Base-by-base conservation (phyloP, 2,329 filamentous ascomycete species). In the Ramichloridium luteum region DNA sequence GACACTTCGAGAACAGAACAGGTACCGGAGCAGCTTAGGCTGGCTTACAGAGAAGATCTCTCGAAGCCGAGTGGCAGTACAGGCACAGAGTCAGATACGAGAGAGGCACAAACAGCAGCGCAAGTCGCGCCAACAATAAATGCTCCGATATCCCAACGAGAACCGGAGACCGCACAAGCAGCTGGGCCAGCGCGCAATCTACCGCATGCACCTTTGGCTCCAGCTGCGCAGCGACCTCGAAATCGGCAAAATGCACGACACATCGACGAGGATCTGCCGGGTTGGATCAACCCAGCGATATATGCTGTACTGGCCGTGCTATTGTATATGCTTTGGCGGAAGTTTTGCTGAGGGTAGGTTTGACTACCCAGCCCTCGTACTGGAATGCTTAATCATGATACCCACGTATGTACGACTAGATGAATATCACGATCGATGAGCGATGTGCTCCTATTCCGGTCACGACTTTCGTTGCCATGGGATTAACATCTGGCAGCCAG, bases 241-340 rank as follows among this genome's bases (percentile, higher is more conserved):
- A 37, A 35, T 22, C 32, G 34, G 16, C 35, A 37, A 17, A 34
- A 35, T 25, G 34, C 32, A 26, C 42, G 26, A 11, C 44, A 35
- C 20, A 28, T 28, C 6, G 44, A 64, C 31, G 65, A 70, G 16
- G 70, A 63, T 2, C 69, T 81, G 11, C 71, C 77, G 2, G 59
- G 74, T 9, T 93, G 83, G 80, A 65, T 93, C 12, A 86, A 93
- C 55, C 73, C 81, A 40, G 70, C 77, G 22, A 93, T 93, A 43
- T 72, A 77, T 13, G 77, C 73, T 5, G 58, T 93, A 12, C 62
- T 82, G 1, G 66, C 82, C 10, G 64, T 80, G 15, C 60, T 93
- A 13, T 61, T 76, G 3, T 72, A 81, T 13, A 72, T 93, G 63
- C 61, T 93, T 40, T 31, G 55, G 44, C 10, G 40, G 35, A 47